phyloP scores from a whole-genome alignment of 1,284 basidiomycete species.

The Sporisorium graminicola region DNA sequence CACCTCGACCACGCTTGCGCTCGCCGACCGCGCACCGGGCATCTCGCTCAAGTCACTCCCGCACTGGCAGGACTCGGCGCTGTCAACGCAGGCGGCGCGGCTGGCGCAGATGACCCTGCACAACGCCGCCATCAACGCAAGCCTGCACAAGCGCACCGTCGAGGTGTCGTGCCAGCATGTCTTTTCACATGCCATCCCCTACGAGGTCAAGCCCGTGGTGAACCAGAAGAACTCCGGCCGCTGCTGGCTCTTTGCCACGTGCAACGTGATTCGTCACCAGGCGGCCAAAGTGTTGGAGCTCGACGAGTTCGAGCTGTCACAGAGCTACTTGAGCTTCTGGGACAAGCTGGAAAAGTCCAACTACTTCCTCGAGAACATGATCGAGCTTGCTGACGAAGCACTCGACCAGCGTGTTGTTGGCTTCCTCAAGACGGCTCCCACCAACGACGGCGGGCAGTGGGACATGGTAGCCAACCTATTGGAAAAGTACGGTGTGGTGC shows the following conservation, averaged over 20 bases:
- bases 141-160: conserved; percentile 78
- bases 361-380: conserved; percentile 89
- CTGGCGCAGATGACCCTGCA: conserved; percentile 85
- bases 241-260: conserved; percentile 61
- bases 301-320: conserved; percentile 87
- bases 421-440: conserved; percentile 81
- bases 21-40: conserved; percentile 11
- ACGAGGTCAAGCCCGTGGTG: conserved; percentile 80
- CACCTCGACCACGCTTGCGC: not conserved
- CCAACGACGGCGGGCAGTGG: conserved; percentile 79
- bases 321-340: conserved; percentile 73
- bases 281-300: conserved; percentile 87
- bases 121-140: conserved; percentile 78
- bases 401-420: conserved; percentile 85
- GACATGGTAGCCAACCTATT: conserved; percentile 90
- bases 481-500: conserved; percentile 56
- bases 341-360: conserved; percentile 91
- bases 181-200: conserved; percentile 84
- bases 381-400: conserved; percentile 83
- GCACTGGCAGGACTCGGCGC: conserved; percentile 46
- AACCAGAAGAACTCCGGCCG: conserved; percentile 79
- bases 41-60: conserved; percentile 43
- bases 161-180: conserved; percentile 80
- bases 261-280: conserved; percentile 84
- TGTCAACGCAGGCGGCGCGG: conserved; percentile 74